These are phyloP conservation scores for Telopea speciosissima DNA, from an alignment of 177 flowering plant genomes.

Conservation along the genomic window DNA sequence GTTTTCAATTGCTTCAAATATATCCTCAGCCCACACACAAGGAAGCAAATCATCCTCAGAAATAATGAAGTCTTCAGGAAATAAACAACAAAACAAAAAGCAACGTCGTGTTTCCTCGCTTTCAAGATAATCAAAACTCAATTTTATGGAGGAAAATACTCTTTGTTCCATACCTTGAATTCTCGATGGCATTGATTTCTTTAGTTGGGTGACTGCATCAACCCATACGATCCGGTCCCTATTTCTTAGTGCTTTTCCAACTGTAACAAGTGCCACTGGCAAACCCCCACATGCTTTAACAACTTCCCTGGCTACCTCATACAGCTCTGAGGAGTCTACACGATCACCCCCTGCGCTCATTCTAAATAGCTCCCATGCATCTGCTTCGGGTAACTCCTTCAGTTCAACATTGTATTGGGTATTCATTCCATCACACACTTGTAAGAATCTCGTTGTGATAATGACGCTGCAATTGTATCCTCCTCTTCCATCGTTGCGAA, in stretches of 20 bases:
- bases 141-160: too few species aligned
- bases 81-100: too few species aligned
- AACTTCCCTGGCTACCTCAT: constrained; percentile 4
- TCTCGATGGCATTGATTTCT: not conserved
- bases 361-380: constrained; percentile 14
- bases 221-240: not conserved
- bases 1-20: too few species aligned
- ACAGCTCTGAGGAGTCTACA: not conserved
- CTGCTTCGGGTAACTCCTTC: constrained; percentile 7
- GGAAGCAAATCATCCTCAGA: too few species aligned
- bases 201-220: constrained; percentile 3
- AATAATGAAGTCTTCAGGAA: too few species aligned
- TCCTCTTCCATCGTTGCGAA: too few species aligned
- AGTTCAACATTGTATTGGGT: not conserved
- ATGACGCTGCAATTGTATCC: constrained; percentile 4
- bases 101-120: too few species aligned
- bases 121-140: too few species aligned
- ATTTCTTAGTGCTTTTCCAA: constrained; percentile 12
- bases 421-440: constrained; percentile 12
- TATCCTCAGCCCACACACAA: too few species aligned
- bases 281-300: constrained; percentile 15
- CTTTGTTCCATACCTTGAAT: too few species aligned
- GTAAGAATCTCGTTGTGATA: constrained; percentile 6
- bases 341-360: constrained; percentile 11
- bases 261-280: constrained; percentile 12